These are phyloP conservation scores for Fusarium domesticum DNA, from an alignment of 2,329 filamentous ascomycete species.

Conservation along the genomic window DNA sequence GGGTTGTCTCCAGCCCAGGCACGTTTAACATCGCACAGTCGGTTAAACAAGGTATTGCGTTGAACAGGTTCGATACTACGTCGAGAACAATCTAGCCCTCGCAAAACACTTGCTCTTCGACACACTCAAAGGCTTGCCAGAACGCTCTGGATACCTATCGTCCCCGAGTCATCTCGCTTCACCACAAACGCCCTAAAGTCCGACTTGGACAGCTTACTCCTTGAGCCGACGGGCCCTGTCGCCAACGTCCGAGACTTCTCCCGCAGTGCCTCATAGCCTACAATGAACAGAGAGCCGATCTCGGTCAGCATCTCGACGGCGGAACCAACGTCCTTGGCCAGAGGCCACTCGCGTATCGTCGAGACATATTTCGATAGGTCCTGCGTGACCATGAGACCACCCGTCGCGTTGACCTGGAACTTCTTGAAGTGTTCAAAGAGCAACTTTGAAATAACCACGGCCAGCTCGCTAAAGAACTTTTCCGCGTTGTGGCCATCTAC, in stretches of 20 bases:
- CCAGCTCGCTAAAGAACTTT: constrained; percentile 79
- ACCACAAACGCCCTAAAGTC: constrained; percentile 83
- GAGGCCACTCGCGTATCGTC: constrained; percentile 77
- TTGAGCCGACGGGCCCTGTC: constrained; percentile 39
- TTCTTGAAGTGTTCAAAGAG: constrained; percentile 93
- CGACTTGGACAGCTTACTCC: constrained; percentile 59
- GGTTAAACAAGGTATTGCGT: constrained; percentile 27
- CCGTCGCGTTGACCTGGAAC: constrained; percentile 88
- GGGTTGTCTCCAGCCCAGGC: not conserved
- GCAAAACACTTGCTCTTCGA: constrained; percentile 6
- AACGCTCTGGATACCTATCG: constrained; percentile 77
- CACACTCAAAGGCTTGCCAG: constrained; percentile 56
- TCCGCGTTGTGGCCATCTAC: constrained; percentile 83
- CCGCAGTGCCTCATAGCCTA: constrained; percentile 73
- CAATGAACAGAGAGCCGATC: constrained; percentile 93
- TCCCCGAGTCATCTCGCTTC: constrained; percentile 78
- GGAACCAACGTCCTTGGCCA: constrained; percentile 64
- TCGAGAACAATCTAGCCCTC: constrained; percentile 6
- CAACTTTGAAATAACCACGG: constrained; percentile 70
- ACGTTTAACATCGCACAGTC: not conserved
- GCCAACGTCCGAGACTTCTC: constrained; percentile 64
- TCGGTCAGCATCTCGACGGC: constrained; percentile 85
- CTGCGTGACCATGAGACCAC: constrained; percentile 91
- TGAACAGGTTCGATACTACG: constrained; percentile 19
- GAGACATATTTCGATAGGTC: constrained; percentile 93